These are phyloP conservation scores for Salix viminalis DNA, from an alignment of 345 rosid genomes.

Conservation along the genomic window DNA sequence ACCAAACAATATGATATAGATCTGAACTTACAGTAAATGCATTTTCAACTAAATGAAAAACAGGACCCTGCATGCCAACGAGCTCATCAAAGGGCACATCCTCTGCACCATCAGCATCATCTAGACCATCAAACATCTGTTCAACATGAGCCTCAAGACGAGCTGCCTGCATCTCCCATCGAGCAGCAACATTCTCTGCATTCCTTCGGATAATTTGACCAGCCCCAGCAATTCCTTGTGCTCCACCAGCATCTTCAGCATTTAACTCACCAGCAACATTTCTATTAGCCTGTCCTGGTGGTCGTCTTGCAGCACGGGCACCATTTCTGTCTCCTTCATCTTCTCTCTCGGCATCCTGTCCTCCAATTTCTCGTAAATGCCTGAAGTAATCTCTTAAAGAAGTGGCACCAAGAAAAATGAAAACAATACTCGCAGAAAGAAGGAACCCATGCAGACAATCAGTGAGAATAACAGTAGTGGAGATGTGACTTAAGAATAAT, in stretches of 20 bases:
- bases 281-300: constrained; percentile 67
- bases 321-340: constrained; percentile 90
- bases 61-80: constrained; percentile 99
- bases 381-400: constrained; percentile 94
- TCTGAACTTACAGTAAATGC: constrained; percentile 82
- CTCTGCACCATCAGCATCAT: constrained; percentile 99
- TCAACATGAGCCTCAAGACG: constrained; percentile 99
- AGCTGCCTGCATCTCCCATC: constrained; percentile 99
- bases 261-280: constrained; percentile 73
- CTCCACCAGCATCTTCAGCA: constrained; percentile 77
- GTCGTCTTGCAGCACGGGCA: constrained; percentile 79
- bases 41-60: constrained; percentile 98
- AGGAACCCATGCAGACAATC: constrained; percentile 98
- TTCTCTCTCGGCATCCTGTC: constrained; percentile 91
- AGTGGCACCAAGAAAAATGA: constrained; percentile 94
- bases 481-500: constrained; percentile 83
- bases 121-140: constrained; percentile 98
- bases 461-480: constrained; percentile 79
- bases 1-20: background rate
- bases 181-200: constrained; percentile 96
- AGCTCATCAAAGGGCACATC: constrained; percentile 99
- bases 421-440: constrained; percentile 93
- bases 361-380: constrained; percentile 90
- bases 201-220: constrained; percentile 73
- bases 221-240: constrained; percentile 71